Evolutionary conservation across 768 basidiomycete species (phyloP).

Genomic region (Chlorophyllum brunneum): DNA sequence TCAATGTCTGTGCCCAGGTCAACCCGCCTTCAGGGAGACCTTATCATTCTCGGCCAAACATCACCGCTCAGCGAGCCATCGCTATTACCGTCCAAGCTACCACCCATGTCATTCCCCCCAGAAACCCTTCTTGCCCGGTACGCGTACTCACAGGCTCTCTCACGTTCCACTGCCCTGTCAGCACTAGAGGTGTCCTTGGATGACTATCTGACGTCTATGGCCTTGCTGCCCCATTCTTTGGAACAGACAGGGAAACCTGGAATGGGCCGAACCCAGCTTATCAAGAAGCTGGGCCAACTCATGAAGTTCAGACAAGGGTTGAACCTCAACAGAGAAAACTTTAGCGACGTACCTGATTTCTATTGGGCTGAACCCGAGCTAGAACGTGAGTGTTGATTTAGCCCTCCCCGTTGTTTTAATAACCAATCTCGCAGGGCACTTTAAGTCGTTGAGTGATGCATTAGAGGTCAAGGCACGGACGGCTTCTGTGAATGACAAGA

Average conservation of each 20-base stretch:
- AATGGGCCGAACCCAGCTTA: conserved; percentile 74
- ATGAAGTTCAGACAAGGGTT: conserved; percentile 91
- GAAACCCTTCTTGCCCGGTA: conserved; percentile 84
- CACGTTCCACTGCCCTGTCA: conserved; percentile 84
- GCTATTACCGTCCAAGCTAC: conserved; percentile 39
- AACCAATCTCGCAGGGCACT: conserved; percentile 51
- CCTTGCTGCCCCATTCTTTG: conserved; percentile 70
- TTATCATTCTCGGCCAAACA: conserved; percentile 82
- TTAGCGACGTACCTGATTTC: conserved; percentile 85
- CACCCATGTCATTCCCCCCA: conserved; percentile 54
- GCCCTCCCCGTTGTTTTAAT: not conserved
- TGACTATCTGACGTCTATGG: conserved; percentile 78
- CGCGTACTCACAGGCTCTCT: conserved; percentile 87
- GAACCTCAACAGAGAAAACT: conserved; percentile 87
- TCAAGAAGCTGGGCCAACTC: conserved; percentile 88
- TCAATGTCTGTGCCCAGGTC: conserved; percentile 43
- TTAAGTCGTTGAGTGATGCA: conserved; percentile 80
- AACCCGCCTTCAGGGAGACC: conserved; percentile 86
- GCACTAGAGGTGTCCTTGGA: conserved; percentile 85
- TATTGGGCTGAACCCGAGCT: conserved; percentile 94
- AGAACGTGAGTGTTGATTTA: conserved; percentile 52
- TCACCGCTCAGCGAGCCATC: conserved; percentile 53
- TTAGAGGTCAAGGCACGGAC: conserved; percentile 85
- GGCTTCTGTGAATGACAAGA: conserved; percentile 84
- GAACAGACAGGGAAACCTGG: conserved; percentile 82